These are phyloP conservation scores for Arachis monticola DNA, from an alignment of 331 rosid species.

Conservation along the genomic window DNA sequence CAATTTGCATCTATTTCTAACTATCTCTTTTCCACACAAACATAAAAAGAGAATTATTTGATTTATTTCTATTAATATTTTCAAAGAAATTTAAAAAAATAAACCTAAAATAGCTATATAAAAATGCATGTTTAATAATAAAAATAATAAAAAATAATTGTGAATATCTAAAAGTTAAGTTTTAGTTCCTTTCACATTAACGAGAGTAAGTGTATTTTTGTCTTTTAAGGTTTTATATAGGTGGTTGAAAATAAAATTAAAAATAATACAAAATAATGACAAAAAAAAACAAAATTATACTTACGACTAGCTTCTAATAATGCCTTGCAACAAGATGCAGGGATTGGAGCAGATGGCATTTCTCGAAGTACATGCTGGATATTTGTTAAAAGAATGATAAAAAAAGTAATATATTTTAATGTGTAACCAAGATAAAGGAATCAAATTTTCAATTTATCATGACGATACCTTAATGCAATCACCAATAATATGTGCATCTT, in stretches of 20 bases:
- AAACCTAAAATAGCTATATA: too few relatives aligned
- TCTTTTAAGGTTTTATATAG: too few relatives aligned
- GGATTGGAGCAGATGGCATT: slow-evolving; percentile 97
- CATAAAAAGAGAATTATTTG: too few relatives aligned
- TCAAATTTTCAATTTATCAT: background rate
- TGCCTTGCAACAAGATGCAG: slow-evolving; percentile 98
- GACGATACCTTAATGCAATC: slow-evolving; percentile 82
- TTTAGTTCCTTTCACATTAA: background rate
- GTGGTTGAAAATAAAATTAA: too few relatives aligned
- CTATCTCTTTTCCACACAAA: too few relatives aligned
- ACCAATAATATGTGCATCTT: slow-evolving; percentile 91
- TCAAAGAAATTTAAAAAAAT: too few relatives aligned
- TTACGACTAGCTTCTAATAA: slow-evolving; percentile 86
- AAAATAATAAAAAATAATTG: too few relatives aligned
- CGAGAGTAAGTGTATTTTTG: background rate
- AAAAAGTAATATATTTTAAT: slow-evolving; percentile 1
- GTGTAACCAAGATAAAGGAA: slow-evolving; percentile 33
- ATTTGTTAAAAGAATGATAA: slow-evolving; percentile 8
- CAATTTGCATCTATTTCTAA: too few relatives aligned
- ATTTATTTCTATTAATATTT: background rate
- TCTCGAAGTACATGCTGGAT: slow-evolving; percentile 82
- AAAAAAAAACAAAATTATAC: slow-evolving; percentile 42
- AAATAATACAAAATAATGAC: background rate
- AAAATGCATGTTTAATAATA: too few relatives aligned
- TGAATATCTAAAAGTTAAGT: too few relatives aligned